phyloP scores from a whole-genome alignment of 1,284 basidiomycete genomes.

The Marasmius oreades region DNA sequence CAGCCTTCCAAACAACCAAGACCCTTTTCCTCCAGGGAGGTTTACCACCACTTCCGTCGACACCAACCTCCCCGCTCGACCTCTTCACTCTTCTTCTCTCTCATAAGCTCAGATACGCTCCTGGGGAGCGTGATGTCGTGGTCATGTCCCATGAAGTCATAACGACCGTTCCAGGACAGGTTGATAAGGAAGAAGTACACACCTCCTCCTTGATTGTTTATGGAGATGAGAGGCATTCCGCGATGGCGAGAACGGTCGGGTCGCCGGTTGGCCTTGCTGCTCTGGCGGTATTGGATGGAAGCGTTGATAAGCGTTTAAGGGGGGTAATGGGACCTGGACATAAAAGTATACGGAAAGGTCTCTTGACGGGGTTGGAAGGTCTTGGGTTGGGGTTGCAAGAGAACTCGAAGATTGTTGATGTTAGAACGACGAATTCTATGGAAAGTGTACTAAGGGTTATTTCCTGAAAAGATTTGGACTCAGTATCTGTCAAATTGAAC shows the following conservation, averaged over 20 bases:
- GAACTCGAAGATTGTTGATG: constrained; percentile 23
- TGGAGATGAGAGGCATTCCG: constrained; percentile 63
- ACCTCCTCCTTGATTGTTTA: constrained; percentile 75
- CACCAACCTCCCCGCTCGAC: constrained; percentile 64
- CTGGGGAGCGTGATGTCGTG: constrained; percentile 82
- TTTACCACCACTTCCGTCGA: constrained; percentile 44
- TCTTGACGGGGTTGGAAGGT: constrained; percentile 58
- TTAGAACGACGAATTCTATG: neutral
- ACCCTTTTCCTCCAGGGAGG: neutral
- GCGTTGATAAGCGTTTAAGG: constrained; percentile 38
- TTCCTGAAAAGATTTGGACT: neutral
- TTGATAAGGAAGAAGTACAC: constrained; percentile 48
- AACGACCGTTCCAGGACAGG: constrained; percentile 26
- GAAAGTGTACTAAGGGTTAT: neutral
- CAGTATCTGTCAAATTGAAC: neutral
- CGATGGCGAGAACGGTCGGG: constrained; percentile 91
- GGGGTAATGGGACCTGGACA: constrained; percentile 71
- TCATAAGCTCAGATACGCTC: constrained; percentile 69
- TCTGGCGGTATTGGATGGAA: constrained; percentile 68
- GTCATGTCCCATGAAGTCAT: constrained; percentile 85
- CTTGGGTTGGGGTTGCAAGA: constrained; percentile 71
- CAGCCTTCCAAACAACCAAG: neutral
- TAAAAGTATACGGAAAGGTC: constrained; percentile 56
- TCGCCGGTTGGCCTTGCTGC: constrained; percentile 82
- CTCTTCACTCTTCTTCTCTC: constrained; percentile 76